Evolutionary conservation across 1,139 yeast species (phyloP), one percentile per base, ranked within the genome.

Genomic region (Waltiozyma sp.): DNA sequence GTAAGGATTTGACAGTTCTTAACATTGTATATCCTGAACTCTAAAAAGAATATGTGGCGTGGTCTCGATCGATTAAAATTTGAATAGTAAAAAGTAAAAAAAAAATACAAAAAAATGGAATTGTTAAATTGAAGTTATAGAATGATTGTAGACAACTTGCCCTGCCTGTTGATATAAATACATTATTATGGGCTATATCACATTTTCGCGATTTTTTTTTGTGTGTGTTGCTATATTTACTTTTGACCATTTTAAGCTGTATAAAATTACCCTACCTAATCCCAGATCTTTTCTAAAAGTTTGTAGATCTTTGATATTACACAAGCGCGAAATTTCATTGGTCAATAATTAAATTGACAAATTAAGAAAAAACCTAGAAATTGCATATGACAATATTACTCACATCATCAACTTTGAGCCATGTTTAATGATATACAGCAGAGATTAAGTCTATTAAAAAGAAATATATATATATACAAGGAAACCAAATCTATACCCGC

Each of bases 1-100:
- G 69, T 37, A 66, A 49, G 9, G 69, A 65, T 54, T 62, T 64
- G 15, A 58, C 65, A 16, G 57, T 50, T 56, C 63, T 59, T 28
- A 57, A 44, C 54, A 56, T 54, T 7, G 7, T 26, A 14, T 26
- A 31, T 10, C 16, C n/a, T 31, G 34, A 31, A 5, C 3, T n/a
- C 18, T 14, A 10, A 31, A 14, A 4, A 10, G n/a, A n/a, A n/a
- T n/a, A n/a, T n/a, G n/a, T n/a, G n/a, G n/a, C n/a, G n/a, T n/a
- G n/a, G n/a, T n/a, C n/a, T n/a, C n/a, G n/a, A n/a, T n/a, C n/a
- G n/a, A n/a, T n/a, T n/a, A n/a, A n/a, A n/a, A n/a, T n/a, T n/a
- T n/a, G n/a, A 13, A 28, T 28, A 28, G 33, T n/a, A 10, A 28
- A 28, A 10, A 23, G n/a, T n/a, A n/a, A n/a, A n/a, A n/a, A n/a